Evolutionary conservation across 306 rosid genomes (phyloP), one percentile per base, ranked within the genome.

Genomic region (Senna tora): DNA sequence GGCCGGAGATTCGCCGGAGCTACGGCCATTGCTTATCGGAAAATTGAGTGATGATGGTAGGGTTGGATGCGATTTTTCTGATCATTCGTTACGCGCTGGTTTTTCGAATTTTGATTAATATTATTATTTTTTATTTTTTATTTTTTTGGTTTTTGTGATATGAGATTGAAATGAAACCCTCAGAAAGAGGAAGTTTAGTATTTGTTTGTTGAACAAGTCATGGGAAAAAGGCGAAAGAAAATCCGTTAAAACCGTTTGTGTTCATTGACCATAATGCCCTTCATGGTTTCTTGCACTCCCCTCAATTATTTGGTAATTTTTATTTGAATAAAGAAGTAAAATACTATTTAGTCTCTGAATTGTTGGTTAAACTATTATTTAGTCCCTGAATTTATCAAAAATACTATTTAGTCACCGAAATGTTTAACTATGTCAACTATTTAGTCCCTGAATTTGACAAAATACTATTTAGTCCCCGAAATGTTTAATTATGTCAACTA

Each of bases 11-110:
- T 72, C 52, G 64, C 72, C 61, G 60, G 61, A 75, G 82, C 74
- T 36, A 58, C 67, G 79, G 87, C 96, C 96, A 90, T 90, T 25
- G 72, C 70, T 72, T 53, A 63, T 74, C 67, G 32, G 72, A 64
- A 65, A 65, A 11, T 56, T 45, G 63, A 19, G 42, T 19, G 42
- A 34, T 60, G 65, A 14, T 33, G 3, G 3, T 33, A 2, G 39
- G 6, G 6, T 59, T 33, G 65, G 11, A 25, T 34, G 65, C 65
- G 4, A 39, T 16, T 61, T 52, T 67, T 83, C 39, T 74, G 66
- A 63, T 66, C 74, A 41, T 30, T 69, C 21, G 6, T 59, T 28
- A 59, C 71, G 49, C 52, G 71, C 75, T 72, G 61, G 11, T 63
- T 71, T 77, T 58, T 38, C 30, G 45, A 22, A 32, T 45, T 45